Percentiles rank a stretch among this genome's conserved stretches.
Evolutionary conservation across 2,329 filamentous ascomycete genomes (phyloP).

Genomic region (Nemania sp.): DNA sequence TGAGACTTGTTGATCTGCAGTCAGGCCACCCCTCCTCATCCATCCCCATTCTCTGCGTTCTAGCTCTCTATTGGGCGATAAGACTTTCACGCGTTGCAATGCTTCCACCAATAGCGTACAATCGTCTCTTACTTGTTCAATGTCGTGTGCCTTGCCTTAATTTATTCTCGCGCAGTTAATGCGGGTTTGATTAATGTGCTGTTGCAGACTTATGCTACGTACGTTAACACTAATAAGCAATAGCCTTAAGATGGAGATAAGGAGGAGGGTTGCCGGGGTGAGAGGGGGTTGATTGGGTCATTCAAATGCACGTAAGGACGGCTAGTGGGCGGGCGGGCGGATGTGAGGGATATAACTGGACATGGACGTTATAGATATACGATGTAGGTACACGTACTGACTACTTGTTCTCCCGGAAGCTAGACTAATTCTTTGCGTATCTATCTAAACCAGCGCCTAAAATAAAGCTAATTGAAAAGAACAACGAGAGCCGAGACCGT

Average conservation of each 20-base stretch:
- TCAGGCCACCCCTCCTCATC: not conserved
- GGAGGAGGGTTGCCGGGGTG: not conserved
- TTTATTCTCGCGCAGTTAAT: not conserved
- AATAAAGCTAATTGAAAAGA: not conserved
- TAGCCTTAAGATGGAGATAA: not conserved
- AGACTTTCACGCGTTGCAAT: not conserved
- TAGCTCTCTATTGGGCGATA: slow-evolving; percentile 6
- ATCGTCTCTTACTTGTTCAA: not conserved
- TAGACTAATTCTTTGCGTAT: not conserved
- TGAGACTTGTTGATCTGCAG: not conserved
- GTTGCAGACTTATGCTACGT: not conserved
- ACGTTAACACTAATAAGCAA: not conserved
- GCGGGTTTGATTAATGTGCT: not conserved
- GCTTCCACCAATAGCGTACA: not conserved
- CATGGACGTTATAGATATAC: not conserved
- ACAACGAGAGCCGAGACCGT: not conserved
- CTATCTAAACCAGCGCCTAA: not conserved
- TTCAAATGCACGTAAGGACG: not conserved
- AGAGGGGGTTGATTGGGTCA: not conserved
- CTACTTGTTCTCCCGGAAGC: not conserved
- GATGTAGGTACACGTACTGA: not conserved
- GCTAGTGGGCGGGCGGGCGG: not conserved
- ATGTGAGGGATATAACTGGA: not conserved
- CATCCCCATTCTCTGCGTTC: not conserved
- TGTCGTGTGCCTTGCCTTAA: not conserved